These are phyloP conservation scores for Przewalskia tangutica DNA, from an alignment of 257 asterid species.

Conservation along the genomic window DNA sequence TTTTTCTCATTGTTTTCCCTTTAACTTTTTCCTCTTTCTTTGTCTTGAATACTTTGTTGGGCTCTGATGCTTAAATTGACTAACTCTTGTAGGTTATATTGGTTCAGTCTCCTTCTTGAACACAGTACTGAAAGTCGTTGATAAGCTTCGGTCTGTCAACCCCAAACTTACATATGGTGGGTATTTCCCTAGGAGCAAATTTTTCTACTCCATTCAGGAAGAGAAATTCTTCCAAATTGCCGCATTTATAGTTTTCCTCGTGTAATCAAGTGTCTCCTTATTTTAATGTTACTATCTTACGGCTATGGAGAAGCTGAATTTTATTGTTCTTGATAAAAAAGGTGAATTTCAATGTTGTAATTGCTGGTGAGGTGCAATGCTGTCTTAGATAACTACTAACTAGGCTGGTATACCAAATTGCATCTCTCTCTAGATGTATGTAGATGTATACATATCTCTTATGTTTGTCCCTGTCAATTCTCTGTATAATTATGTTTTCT, in stretches of 20 bases:
- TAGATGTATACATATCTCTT: not conserved
- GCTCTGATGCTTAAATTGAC: conserved; percentile 6
- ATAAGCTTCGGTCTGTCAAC: conserved; percentile 91
- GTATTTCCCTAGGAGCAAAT: conserved; percentile 1
- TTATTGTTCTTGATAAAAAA: no score
- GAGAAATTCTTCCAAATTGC: not conserved
- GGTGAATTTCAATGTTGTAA: not conserved
- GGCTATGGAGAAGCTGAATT: not conserved
- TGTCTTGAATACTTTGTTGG: not conserved
- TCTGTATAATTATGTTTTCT: conserved; percentile 8
- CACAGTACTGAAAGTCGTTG: conserved; percentile 63
- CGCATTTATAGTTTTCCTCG: not conserved
- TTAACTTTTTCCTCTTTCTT: not conserved
- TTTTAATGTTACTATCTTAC: not conserved
- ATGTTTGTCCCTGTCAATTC: conserved; percentile 3
- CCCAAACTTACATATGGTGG: conserved; percentile 81
- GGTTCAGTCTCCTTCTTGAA: conserved; percentile 94
- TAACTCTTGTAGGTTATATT: conserved; percentile 61
- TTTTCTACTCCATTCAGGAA: not conserved
- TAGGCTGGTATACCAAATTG: not conserved
- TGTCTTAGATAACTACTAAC: not conserved
- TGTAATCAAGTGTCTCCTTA: not conserved
- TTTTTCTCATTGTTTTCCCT: not conserved
- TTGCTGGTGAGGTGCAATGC: not conserved
- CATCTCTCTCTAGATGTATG: not conserved